A percentile compares a stretch with the other conserved stretches of the same genome.
Evolutionary conservation across 2,329 filamentous ascomycete species (phyloP).

Genomic region (Endoconidiophora polonica): DNA sequence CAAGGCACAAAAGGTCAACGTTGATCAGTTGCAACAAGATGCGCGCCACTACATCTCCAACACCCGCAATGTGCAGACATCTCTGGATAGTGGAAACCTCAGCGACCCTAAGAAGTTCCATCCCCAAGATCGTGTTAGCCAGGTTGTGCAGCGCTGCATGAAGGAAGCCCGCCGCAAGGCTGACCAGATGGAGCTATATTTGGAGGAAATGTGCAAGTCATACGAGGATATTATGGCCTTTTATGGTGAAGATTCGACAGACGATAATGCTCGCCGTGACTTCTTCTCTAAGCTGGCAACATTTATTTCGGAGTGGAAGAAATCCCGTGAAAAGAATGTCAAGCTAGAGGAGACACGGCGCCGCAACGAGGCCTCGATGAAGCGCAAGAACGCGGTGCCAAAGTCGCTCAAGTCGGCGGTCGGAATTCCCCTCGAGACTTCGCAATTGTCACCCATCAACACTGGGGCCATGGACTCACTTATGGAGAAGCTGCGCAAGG

Average conservation of each 20-base stretch:
- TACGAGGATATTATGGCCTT: slow-evolving; percentile 41
- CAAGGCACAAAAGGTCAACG: slow-evolving; percentile 73
- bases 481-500: slow-evolving; percentile 84
- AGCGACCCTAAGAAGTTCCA: slow-evolving; percentile 97
- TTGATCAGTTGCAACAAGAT: slow-evolving; percentile 77
- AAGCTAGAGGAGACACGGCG: slow-evolving; percentile 63
- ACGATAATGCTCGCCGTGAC: slow-evolving; percentile 83
- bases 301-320: slow-evolving; percentile 92
- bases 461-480: slow-evolving; percentile 93
- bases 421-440: slow-evolving; percentile 22
- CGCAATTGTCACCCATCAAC: slow-evolving; percentile 48
- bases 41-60: slow-evolving; percentile 88
- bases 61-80: slow-evolving; percentile 82
- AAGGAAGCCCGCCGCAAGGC: slow-evolving; percentile 93
- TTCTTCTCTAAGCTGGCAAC: slow-evolving; percentile 89
- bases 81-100: slow-evolving; percentile 81
- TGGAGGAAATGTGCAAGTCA: slow-evolving; percentile 65
- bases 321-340: slow-evolving; percentile 84
- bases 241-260: slow-evolving; percentile 73
- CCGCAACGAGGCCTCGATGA: slow-evolving; percentile 82
- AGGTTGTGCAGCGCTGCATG: slow-evolving; percentile 84
- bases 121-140: slow-evolving; percentile 83
- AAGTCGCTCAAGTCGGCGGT: slow-evolving; percentile 34
- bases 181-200: slow-evolving; percentile 83
- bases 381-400: slow-evolving; percentile 64